A percentile compares a stretch with the other conserved stretches of the same genome.
Evolutionary conservation across 345 rosid genomes (phyloP).

Genomic region (Citrus unshiu): DNA sequence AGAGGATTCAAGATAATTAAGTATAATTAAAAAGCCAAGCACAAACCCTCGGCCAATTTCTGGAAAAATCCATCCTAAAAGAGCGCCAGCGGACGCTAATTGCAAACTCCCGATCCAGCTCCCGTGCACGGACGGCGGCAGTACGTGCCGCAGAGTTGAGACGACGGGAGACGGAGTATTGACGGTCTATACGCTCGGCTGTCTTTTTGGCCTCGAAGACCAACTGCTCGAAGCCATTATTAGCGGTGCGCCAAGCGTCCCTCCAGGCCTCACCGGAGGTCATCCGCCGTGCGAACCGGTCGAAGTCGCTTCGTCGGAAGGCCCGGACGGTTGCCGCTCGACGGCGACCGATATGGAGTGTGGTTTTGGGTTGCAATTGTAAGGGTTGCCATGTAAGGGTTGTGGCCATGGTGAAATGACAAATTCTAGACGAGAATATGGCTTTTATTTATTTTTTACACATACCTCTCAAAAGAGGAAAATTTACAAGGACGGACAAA

Average conservation of each 20-base stretch:
- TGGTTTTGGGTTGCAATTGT: not conserved
- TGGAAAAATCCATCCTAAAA: constrained; percentile 57
- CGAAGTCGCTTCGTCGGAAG: constrained; percentile 60
- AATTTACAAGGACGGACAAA: too few relatives aligned
- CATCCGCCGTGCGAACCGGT: constrained; percentile 49
- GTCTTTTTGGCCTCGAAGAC: constrained; percentile 80
- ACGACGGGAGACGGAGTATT: constrained; percentile 70
- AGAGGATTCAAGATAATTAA: not conserved
- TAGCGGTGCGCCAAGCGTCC: constrained; percentile 80
- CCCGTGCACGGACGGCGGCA: constrained; percentile 63
- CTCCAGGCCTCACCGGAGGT: constrained; percentile 66
- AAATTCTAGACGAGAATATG: not conserved
- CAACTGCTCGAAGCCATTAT: constrained; percentile 79
- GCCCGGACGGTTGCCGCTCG: constrained; percentile 20
- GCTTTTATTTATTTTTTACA: too few relatives aligned
- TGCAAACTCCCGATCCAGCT: constrained; percentile 70
- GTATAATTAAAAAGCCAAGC: not conserved
- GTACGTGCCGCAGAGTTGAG: constrained; percentile 52
- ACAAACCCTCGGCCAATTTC: constrained; percentile 85
- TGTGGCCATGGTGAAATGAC: constrained; percentile 13
- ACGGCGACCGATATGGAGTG: not conserved
- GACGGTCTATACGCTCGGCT: constrained; percentile 75
- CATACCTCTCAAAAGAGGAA: too few relatives aligned
- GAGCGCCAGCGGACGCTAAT: constrained; percentile 64
- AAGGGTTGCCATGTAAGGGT: constrained; percentile 13